These are phyloP conservation scores for Fusarium burgessii DNA, from an alignment of 2,329 filamentous ascomycete genomes.

Conservation along the genomic window DNA sequence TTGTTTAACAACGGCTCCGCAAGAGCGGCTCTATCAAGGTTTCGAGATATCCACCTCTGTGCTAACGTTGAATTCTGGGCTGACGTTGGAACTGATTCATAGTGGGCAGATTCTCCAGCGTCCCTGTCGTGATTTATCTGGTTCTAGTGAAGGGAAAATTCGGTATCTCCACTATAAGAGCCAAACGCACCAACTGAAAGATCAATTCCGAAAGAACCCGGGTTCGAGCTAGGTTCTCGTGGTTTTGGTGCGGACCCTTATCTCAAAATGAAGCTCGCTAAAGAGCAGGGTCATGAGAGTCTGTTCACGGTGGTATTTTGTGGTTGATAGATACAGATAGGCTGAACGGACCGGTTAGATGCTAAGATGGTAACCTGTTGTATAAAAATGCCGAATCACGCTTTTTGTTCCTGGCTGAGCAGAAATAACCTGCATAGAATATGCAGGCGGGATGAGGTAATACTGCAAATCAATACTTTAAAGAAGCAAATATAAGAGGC, in stretches of 20 bases:
- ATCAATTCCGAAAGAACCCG: slow-evolving; percentile 41
- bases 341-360: slow-evolving; percentile 5
- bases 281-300: slow-evolving; percentile 9
- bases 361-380: neutral
- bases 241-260: slow-evolving; percentile 32
- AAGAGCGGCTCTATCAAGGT: neutral
- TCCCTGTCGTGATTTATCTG: slow-evolving; percentile 14
- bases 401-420: slow-evolving; percentile 10
- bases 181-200: slow-evolving; percentile 28
- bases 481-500: neutral
- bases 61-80: slow-evolving; percentile 19
- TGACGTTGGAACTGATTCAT: slow-evolving; percentile 16
- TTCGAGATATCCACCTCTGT: slow-evolving; percentile 1
- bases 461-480: slow-evolving; percentile 14
- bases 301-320: neutral
- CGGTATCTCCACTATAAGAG: slow-evolving; percentile 33
- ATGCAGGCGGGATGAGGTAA: slow-evolving; percentile 30
- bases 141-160: slow-evolving; percentile 30
- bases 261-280: slow-evolving; percentile 23
- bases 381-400: neutral
- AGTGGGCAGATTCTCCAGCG: slow-evolving; percentile 28
- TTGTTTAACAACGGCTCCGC: slow-evolving; percentile 6
- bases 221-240: slow-evolving; percentile 10
- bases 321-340: slow-evolving; percentile 4
- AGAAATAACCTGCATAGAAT: slow-evolving; percentile 14